Percentiles rank a stretch among this genome's conserved stretches.
Evolutionary conservation across 2,329 filamentous ascomycete species (phyloP).

Genomic region (Fusarium graminum): DNA sequence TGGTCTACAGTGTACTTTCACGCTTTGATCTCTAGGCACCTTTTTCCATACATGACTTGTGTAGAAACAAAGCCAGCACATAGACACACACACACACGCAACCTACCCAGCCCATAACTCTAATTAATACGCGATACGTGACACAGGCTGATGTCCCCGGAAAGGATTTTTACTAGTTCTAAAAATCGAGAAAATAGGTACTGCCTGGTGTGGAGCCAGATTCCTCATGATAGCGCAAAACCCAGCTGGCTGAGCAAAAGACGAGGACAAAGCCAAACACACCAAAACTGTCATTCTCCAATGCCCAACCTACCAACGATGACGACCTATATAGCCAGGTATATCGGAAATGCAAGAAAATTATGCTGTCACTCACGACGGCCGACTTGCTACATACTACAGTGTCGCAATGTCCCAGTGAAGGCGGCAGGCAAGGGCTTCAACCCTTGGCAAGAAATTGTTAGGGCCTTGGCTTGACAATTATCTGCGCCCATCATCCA

Average conservation of each 20-base stretch:
- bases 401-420: conserved; percentile 29
- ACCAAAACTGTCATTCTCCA: conserved; percentile 36
- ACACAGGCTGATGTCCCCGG: conserved; percentile 17
- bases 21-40: conserved; percentile 1
- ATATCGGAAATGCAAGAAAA: conserved; percentile 6
- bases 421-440: conserved; percentile 30
- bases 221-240: conserved; percentile 27
- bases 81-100: conserved; percentile 10
- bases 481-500: conserved; percentile 36
- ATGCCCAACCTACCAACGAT: conserved; percentile 23
- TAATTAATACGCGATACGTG: conserved; percentile 13
- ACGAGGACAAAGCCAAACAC: conserved; percentile 30
- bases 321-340: background rate
- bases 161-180: conserved; percentile 25
- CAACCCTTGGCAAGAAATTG: conserved; percentile 22
- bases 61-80: conserved; percentile 19
- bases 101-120: conserved; percentile 17
- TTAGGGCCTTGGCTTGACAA: conserved; percentile 28
- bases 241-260: conserved; percentile 8
- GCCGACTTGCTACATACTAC: background rate
- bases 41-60: conserved; percentile 10
- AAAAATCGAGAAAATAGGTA: conserved; percentile 25
- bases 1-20: background rate
- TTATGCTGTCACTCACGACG: conserved; percentile 4
- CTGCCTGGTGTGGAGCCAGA: conserved; percentile 41